Evolutionary conservation across 352 stramenopile genomes (phyloP).

Genomic region (Pythium apleroticum): DNA sequence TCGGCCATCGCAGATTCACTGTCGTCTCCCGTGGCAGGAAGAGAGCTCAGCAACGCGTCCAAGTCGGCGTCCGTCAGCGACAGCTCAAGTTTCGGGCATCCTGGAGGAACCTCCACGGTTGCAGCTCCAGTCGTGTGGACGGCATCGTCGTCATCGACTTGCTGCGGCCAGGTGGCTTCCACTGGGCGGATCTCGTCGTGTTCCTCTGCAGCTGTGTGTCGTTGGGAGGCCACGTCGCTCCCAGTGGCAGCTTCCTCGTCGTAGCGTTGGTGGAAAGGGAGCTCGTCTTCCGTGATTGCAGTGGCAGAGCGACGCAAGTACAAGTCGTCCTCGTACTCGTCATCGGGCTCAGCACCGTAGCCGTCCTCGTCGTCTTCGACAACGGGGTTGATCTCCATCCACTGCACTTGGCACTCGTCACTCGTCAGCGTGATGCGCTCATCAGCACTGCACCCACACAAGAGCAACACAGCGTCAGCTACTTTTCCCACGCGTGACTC

Average conservation of each 20-base stretch:
- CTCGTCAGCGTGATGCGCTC: constrained; percentile 31
- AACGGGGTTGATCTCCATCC: constrained; percentile 69
- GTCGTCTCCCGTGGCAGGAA: constrained; percentile 25
- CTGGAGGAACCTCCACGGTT: constrained; percentile 7
- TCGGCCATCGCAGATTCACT: constrained; percentile 2
- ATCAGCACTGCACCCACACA: constrained; percentile 20
- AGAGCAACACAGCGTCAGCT: constrained; percentile 2
- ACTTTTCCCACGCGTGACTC: not conserved
- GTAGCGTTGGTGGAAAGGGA: constrained; percentile 9
- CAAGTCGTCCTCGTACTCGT: constrained; percentile 1
- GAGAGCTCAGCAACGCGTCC: constrained; percentile 48
- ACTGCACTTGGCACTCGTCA: constrained; percentile 57
- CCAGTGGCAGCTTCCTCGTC: not conserved
- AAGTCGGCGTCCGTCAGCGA: constrained; percentile 57
- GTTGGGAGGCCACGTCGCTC: not conserved
- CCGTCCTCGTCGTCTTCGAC: constrained; percentile 38
- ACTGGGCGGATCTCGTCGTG: constrained; percentile 11
- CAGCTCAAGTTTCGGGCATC: constrained; percentile 47
- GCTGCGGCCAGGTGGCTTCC: not conserved
- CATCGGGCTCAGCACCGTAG: constrained; percentile 10
- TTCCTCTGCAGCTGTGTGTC: not conserved
- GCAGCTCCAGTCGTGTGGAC: not conserved
- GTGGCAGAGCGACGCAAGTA: constrained; percentile 11
- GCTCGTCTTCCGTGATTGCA: constrained; percentile 10
- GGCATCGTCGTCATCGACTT: not conserved